Base-by-base conservation (phyloP, 2,329 filamentous ascomycete genomes). In the Sclerotinia nivalis region DNA sequence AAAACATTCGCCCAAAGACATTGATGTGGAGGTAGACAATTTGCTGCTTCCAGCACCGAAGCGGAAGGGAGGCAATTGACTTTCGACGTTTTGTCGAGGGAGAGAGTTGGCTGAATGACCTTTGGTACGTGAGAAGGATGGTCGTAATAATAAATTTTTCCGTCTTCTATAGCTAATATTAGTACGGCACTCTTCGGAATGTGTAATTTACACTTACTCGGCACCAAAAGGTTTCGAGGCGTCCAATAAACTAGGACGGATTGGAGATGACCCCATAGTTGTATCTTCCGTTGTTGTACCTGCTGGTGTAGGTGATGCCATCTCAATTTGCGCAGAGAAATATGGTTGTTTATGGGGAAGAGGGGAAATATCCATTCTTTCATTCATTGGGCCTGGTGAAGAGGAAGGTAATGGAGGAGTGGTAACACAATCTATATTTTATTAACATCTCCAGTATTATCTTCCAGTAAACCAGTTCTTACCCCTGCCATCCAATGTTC, bases 311-410 rank as follows among this genome's bases (percentile, higher is more conserved):
- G 93, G 92, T 43, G 92, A 94, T 43, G 88, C 86, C 68, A 93
- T 81, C 73, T 91, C 89, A 72, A 92, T 84, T 74, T 91, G 85
- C 43, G 84, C 80, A 68, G 55, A 68, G 81, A 85, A 81, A 77
- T 88, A 93, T 18, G 91, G 86, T 43, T 86, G 84, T 83, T 97
- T 97, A 83, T 97, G 93, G 71, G 93, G 94, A 54, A 98, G 82
- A 52, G 96, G 95, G 58, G 95, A 97, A 80, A 97, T 89, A 78
- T 98, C 94, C 93, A 98, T 97, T 69, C 88, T 85, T 79, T 97
- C 93, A 71, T 87, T 86, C 68, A 85, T 81, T 49, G 86, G 86
- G 69, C 87, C 88, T 9, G 94, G 93, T 58, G 95, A 97, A 9
- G 94, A 97, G 1, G 93, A 91, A 31, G 89, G 89, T 66, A 97